Percentiles rank a stretch among this genome's conserved stretches.
These are phyloP conservation scores for Entophlyctis helioformis DNA, from an alignment of 192 early-diverging fungal genomes.

Conservation along the genomic window DNA sequence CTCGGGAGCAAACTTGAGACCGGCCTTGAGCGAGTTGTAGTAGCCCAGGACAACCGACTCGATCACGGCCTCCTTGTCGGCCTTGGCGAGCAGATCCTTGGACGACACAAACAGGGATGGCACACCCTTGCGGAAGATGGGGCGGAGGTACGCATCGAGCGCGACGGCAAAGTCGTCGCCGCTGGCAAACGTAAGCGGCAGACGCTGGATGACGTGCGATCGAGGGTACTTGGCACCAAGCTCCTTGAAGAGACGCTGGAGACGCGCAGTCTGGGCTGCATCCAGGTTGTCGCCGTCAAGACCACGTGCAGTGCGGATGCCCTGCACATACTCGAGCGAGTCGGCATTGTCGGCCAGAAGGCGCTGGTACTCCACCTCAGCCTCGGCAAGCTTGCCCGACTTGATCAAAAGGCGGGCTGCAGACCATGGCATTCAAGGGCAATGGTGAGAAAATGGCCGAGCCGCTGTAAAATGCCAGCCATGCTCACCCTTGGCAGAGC, in stretches of 20 bases:
- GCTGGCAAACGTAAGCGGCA: slow-evolving; percentile 65
- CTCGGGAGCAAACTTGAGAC: slow-evolving; percentile 11
- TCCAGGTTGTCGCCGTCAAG: slow-evolving; percentile 36
- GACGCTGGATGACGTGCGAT: slow-evolving; percentile 66
- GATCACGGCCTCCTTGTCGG: slow-evolving; percentile 55
- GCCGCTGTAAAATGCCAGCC: background rate
- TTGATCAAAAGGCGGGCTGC: slow-evolving; percentile 61
- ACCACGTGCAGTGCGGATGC: slow-evolving; percentile 41
- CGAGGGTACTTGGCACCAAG: slow-evolving; percentile 62
- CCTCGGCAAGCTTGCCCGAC: slow-evolving; percentile 51
- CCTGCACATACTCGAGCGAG: slow-evolving; percentile 56
- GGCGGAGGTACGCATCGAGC: slow-evolving; percentile 55
- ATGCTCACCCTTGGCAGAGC: slow-evolving; percentile 47
- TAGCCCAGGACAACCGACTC: slow-evolving; percentile 60
- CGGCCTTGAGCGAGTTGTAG: slow-evolving; percentile 12
- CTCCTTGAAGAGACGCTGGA: slow-evolving; percentile 24
- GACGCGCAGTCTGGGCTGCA: slow-evolving; percentile 11
- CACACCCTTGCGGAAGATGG: slow-evolving; percentile 79
- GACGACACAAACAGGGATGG: slow-evolving; percentile 83
- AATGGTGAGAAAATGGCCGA: background rate
- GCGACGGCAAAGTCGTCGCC: slow-evolving; percentile 24
- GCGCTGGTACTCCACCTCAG: slow-evolving; percentile 60
- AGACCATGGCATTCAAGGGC: background rate
- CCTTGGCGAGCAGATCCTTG: slow-evolving; percentile 58
- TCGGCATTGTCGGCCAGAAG: slow-evolving; percentile 78